Conservation (phyloP, 2,329 filamentous ascomycete species). For the Exophiala spinifera region DNA sequence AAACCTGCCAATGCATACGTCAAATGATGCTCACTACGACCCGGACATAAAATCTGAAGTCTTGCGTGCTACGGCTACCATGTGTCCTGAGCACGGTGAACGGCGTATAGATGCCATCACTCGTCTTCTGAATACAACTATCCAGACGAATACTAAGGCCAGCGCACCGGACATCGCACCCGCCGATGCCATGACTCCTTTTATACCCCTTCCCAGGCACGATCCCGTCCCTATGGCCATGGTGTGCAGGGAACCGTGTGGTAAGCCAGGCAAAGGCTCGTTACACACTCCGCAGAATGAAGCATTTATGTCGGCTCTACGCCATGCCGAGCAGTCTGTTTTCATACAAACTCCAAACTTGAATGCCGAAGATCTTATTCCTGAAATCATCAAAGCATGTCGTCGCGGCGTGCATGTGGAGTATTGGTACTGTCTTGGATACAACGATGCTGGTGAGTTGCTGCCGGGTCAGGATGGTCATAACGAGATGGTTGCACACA, state of each 20-base stretch:
- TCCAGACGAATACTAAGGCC: slow-evolving; percentile 49
- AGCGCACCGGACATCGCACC: slow-evolving; percentile 53
- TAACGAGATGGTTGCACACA: slow-evolving; percentile 67
- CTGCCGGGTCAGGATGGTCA: slow-evolving; percentile 72
- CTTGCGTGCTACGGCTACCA: slow-evolving; percentile 56
- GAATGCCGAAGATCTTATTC: slow-evolving; percentile 66
- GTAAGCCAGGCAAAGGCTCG: slow-evolving; percentile 59
- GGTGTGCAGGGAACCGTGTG: slow-evolving; percentile 67
- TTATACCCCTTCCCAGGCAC: slow-evolving; percentile 55
- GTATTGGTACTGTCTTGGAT: slow-evolving; percentile 72
- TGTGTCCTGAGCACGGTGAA: slow-evolving; percentile 52
- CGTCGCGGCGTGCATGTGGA: slow-evolving; percentile 65
- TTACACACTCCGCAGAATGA: slow-evolving; percentile 70
- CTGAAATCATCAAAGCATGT: slow-evolving; percentile 62
- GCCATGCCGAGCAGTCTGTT: slow-evolving; percentile 61
- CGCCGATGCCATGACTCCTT: slow-evolving; percentile 63
- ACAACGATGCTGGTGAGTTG: slow-evolving; percentile 74
- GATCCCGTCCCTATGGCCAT: slow-evolving; percentile 67
- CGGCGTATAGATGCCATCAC: slow-evolving; percentile 58
- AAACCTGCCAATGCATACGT: slow-evolving; percentile 54
- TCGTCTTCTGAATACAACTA: slow-evolving; percentile 63
- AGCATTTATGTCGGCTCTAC: slow-evolving; percentile 67
- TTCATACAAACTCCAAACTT: slow-evolving; percentile 78
- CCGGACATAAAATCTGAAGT: slow-evolving; percentile 59
- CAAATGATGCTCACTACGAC: slow-evolving; percentile 64